Evolutionary conservation across 225 moss, liverwort and hornwort species (phyloP), one percentile per base, ranked within the genome.

Genomic region (Polytrichum formosum): DNA sequence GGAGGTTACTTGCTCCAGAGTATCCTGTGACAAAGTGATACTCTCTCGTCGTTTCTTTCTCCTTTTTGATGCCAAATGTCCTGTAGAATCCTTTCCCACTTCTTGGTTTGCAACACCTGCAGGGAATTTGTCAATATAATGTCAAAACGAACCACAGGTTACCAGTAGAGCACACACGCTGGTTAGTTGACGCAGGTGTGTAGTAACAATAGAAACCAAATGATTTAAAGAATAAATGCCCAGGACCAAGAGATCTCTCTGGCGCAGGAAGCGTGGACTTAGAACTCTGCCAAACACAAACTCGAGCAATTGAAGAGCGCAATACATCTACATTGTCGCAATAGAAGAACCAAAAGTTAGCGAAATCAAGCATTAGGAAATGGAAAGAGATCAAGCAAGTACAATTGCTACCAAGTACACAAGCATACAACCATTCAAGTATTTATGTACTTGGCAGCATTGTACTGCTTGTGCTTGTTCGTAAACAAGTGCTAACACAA

Each of bases 21-120:
- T n/a, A n/a, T 78, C 61, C 76, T 69, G 20, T 9, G 46, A 55
- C 65, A 53, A 28, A 19, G 20, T 55, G n/a, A 22, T 37, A 28
- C 54, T 63, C 5, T 60, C 70, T 70, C 64, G 56, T 2, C 16
- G 5, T 7, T 64, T 81, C 76, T 79, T 78, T 35, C 65, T 73
- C 55, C 73, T 85, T 55, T 54, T 75, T 18, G 31, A 25, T 25
- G 46, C 20, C 20, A 73, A 30, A 72, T 8, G 56, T 6, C 33
- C 7, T 61, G 68, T 53, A 60, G 16, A 16, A 29, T 66, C 65
- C 62, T 68, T 56, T 5, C 29, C n/a, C 0, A 71, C 64, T 65
- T 64, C 64, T 69, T 74, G 67, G 4, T 27, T 54, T 0, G 31
- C 7, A 59, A 20, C 20, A 64, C 55, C 71, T 83, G 76, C 64